A percentile compares a stretch with the other conserved stretches of the same genome.
These are phyloP conservation scores for Lipomyces orientalis DNA, from an alignment of 805 yeast species.

Conservation along the genomic window DNA sequence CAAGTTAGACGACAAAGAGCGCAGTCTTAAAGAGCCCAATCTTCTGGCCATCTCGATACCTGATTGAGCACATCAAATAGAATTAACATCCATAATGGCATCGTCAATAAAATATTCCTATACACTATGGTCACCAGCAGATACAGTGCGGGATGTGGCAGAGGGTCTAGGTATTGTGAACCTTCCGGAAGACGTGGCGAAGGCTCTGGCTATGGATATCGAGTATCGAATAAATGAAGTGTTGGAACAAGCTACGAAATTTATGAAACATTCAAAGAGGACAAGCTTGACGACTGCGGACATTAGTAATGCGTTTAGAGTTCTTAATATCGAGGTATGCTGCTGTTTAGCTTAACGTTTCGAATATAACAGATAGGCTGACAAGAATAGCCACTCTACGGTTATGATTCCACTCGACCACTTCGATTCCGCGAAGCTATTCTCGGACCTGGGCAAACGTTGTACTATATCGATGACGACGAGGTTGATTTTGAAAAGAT, in stretches of 20 bases:
- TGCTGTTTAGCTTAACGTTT: background rate
- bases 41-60: background rate
- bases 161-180: conserved; percentile 79
- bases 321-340: conserved; percentile 88
- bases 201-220: conserved; percentile 97
- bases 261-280: conserved; percentile 92
- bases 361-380: background rate
- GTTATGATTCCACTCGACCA: conserved; percentile 58
- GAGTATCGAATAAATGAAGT: conserved; percentile 96
- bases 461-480: conserved; percentile 88
- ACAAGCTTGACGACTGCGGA: conserved; percentile 81
- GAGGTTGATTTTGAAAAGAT: conserved; percentile 93
- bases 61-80: background rate
- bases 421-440: conserved; percentile 83
- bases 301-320: conserved; percentile 77
- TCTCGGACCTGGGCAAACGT: conserved; percentile 89
- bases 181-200: conserved; percentile 89
- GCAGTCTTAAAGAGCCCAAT: background rate
- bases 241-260: conserved; percentile 91
- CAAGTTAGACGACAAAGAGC: background rate
- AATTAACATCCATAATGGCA: background rate
- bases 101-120: conserved; percentile 29
- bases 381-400: conserved; percentile 47
- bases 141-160: conserved; percentile 95
- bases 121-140: conserved; percentile 49